Evolutionary conservation across 805 yeast species (phyloP), one percentile per base, ranked within the genome.

Genomic region (Kuraishia capsulata): DNA sequence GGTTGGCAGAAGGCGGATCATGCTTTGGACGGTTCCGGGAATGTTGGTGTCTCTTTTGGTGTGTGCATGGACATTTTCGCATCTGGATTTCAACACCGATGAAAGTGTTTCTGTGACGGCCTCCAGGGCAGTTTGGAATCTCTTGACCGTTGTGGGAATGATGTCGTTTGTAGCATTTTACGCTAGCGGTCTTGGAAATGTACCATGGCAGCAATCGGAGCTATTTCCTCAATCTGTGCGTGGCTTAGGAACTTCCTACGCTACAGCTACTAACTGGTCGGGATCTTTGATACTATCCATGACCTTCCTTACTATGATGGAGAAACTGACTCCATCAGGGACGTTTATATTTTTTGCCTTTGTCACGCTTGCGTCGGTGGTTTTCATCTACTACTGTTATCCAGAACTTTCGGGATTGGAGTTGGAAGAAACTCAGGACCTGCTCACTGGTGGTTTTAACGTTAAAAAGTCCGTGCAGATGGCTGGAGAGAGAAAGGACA

Each of bases 191-290:
- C 83, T 89, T 48, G 98, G 98, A 62, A 89, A 90, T 59, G 92
- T 87, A 40, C 97, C 97, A 39, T 90, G 98, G 98, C 96, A 90
- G 56, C 97, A 92, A 55, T 82, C 92, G 40, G 98, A 90, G 62
- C 66, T 90, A 54, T 88, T 92, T 65, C 92, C 97, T 26, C 95
- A 89, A 69, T 75, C 78, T 44, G 96, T 90, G 26, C 78, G 98
- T 57, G 95, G 96, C 42, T 70, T 87, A 34, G 97, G 97, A 44
- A 79, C 88, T 5, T 85, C 95, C 41, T 81, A 76, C 52, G 88
- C 96, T 2, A 86, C 97, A 10, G 90, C 92, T 11, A 79, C 89
- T 30, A 90, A 90, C 65, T 90, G 98, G 98, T 76, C 87, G 4
- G 97, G 97, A 37, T 87, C 96, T 19, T 67, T 90, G 49, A 81